Evolutionary conservation across 345 rosid species (phyloP).

Genomic region (Salix brachista): DNA sequence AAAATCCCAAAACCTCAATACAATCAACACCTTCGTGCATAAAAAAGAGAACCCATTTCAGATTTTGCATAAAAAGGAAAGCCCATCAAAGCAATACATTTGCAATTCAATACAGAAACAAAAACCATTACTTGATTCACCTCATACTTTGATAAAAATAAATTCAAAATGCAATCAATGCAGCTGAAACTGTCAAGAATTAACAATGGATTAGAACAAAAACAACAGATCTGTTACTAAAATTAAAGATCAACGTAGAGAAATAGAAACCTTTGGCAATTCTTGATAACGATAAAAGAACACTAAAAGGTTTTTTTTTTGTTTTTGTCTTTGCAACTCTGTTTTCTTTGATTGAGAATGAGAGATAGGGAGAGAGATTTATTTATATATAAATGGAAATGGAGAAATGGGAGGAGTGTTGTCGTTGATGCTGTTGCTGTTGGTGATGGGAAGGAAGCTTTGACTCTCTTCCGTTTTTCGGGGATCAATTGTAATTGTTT

Average conservation of each 20-base stretch:
- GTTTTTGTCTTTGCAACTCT: slow-evolving; percentile 13
- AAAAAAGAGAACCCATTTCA: background rate
- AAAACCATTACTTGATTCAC: background rate
- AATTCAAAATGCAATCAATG: background rate
- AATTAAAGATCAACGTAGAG: background rate
- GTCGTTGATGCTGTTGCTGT: background rate
- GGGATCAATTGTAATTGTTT: background rate
- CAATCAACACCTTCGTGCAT: slow-evolving; percentile 9
- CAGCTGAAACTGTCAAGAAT: background rate
- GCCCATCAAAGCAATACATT: background rate
- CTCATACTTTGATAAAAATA: background rate
- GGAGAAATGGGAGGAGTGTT: background rate
- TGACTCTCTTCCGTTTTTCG: slow-evolving; percentile 10
- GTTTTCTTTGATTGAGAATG: background rate
- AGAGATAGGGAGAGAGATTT: background rate
- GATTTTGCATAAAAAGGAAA: background rate
- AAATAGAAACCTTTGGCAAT: background rate
- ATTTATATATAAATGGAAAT: background rate
- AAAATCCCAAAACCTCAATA: slow-evolving; percentile 11
- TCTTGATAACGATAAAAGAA: background rate
- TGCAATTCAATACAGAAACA: background rate
- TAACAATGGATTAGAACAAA: background rate
- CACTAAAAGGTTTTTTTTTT: background rate
- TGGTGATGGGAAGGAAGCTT: background rate
- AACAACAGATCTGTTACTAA: background rate